phyloP scores from a whole-genome alignment of 2,329 filamentous ascomycete genomes.

The Phoma herbarum region DNA sequence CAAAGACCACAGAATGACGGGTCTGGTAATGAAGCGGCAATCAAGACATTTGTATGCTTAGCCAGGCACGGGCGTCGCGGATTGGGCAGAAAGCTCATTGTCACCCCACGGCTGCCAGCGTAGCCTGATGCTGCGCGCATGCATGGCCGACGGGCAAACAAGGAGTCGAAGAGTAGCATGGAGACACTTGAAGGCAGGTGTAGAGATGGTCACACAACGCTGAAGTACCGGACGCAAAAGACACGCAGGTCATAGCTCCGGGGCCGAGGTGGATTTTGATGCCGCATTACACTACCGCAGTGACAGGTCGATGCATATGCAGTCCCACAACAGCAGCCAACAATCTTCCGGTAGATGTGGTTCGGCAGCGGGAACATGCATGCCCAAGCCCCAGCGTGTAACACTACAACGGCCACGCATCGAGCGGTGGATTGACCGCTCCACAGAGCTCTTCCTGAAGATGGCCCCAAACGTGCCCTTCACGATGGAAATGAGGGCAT shows the following conservation, averaged over 20 bases:
- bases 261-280: slow-evolving; percentile 26
- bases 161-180: slow-evolving; percentile 22
- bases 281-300: slow-evolving; percentile 30
- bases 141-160: slow-evolving; percentile 36
- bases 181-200: slow-evolving; percentile 18
- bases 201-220: slow-evolving; percentile 30
- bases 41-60: slow-evolving; percentile 44
- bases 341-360: slow-evolving; percentile 26
- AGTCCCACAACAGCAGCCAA: slow-evolving; percentile 34
- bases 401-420: slow-evolving; percentile 21
- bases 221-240: slow-evolving; percentile 19
- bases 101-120: slow-evolving; percentile 46
- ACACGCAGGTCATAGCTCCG: slow-evolving; percentile 24
- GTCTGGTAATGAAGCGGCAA: slow-evolving; percentile 44
- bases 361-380: slow-evolving; percentile 39
- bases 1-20: slow-evolving; percentile 20
- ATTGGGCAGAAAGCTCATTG: slow-evolving; percentile 44
- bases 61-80: slow-evolving; percentile 28
- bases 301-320: slow-evolving; percentile 12
- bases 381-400: slow-evolving; percentile 21
- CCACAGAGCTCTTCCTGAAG: neutral
- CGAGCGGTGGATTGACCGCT: slow-evolving; percentile 15
- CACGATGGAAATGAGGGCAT: neutral
- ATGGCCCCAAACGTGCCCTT: neutral
- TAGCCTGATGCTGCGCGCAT: slow-evolving; percentile 36